Percentiles rank a stretch among this genome's conserved stretches.
These are phyloP conservation scores for Xylaria sp. DNA, from an alignment of 2,329 filamentous ascomycete species.

Conservation along the genomic window DNA sequence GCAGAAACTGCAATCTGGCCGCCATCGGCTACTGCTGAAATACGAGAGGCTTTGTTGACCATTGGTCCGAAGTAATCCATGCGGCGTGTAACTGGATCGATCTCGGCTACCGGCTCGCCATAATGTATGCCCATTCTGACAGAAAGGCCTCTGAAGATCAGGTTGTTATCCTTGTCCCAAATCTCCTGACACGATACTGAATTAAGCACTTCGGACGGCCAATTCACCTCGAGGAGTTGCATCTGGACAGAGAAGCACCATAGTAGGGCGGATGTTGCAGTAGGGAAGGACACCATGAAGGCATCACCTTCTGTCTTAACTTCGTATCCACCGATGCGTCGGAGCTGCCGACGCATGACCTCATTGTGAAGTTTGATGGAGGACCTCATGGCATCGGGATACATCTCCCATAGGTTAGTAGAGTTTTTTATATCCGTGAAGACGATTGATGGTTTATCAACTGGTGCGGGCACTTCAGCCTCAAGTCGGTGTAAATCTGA, in stretches of 20 bases:
- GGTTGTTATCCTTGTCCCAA: slow-evolving; percentile 82
- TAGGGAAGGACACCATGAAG: slow-evolving; percentile 99
- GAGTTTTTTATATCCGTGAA: slow-evolving; percentile 99
- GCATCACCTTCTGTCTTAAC: slow-evolving; percentile 99
- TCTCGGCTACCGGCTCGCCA: slow-evolving; percentile 93
- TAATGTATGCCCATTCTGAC: slow-evolving; percentile 98
- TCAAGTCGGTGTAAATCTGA: slow-evolving; percentile 88
- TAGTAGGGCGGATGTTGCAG: slow-evolving; percentile 90
- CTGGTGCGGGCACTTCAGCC: slow-evolving; percentile 89
- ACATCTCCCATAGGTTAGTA: slow-evolving; percentile 94
- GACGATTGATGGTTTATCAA: slow-evolving; percentile 89
- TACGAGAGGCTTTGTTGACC: slow-evolving; percentile 96
- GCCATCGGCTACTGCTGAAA: slow-evolving; percentile 93
- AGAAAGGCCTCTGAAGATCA: slow-evolving; percentile 94
- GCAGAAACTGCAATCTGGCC: slow-evolving; percentile 97
- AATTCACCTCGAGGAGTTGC: slow-evolving; percentile 85
- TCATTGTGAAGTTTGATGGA: slow-evolving; percentile 98
- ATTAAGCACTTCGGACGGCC: slow-evolving; percentile 92
- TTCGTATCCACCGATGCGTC: slow-evolving; percentile 95
- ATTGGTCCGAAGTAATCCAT: slow-evolving; percentile 99
- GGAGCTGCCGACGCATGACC: slow-evolving; percentile 91
- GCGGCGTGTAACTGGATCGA: slow-evolving; percentile 92
- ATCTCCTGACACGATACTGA: slow-evolving; percentile 86
- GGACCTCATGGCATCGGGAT: slow-evolving; percentile 93
- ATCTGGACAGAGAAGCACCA: slow-evolving; percentile 98